Conservation (phyloP, 176 grass and related monocot genomes). For the Tillandsia fasciculata region DNA sequence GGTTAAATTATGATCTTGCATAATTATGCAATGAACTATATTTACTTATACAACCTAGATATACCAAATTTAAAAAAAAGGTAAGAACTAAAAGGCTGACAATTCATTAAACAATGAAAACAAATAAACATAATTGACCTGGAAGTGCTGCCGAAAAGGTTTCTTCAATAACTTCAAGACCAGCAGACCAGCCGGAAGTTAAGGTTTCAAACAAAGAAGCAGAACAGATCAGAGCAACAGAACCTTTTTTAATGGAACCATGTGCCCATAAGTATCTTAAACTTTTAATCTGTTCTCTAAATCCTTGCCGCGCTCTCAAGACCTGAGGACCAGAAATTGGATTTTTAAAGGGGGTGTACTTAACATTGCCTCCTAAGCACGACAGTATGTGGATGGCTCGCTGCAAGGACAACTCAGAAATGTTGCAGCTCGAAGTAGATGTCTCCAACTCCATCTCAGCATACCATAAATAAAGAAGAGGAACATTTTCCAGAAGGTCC, state of each 20-base stretch:
- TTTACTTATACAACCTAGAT: too few relatives aligned
- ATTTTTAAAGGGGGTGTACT: constrained; percentile 49
- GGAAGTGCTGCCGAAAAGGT: constrained; percentile 49
- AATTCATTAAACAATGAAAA: too few relatives aligned
- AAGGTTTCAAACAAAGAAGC: constrained; percentile 84
- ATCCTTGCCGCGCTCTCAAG: constrained; percentile 79
- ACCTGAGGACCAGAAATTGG: constrained; percentile 58
- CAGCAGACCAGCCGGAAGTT: constrained; percentile 57
- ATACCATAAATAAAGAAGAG: constrained; percentile 82
- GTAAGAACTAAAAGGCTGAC: too few relatives aligned
- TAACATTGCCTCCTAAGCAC: constrained; percentile 63
- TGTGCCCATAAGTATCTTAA: constrained; percentile 28
- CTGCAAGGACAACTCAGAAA: constrained; percentile 40
- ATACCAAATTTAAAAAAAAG: too few relatives aligned
- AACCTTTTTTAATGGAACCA: constrained; percentile 54
- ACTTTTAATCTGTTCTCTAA: constrained; percentile 83
- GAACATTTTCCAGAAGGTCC: constrained; percentile 61
- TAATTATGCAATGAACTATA: too few relatives aligned
- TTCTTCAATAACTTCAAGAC: constrained; percentile 81
- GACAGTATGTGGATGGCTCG: constrained; percentile 74
- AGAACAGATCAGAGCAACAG: constrained; percentile 65
- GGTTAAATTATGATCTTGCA: too few relatives aligned
- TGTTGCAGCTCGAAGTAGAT: constrained; percentile 29
- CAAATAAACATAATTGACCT: constrained; percentile 37
- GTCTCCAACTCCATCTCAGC: constrained; percentile 59